Conservation (phyloP, 192 early-diverging fungal genomes). For the Coemansia sp. region DNA sequence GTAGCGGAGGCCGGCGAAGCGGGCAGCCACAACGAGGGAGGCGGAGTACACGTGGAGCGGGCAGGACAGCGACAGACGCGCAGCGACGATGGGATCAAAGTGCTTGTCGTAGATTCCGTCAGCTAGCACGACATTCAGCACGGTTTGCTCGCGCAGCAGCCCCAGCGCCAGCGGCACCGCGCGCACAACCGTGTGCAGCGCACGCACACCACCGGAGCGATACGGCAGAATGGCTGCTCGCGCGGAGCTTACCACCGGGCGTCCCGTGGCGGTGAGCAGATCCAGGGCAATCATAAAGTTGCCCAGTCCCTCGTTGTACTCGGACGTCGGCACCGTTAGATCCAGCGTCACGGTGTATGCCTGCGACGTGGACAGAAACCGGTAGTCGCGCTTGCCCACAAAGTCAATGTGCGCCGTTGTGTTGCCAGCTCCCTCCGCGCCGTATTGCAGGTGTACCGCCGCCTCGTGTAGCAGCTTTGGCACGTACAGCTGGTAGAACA, state of each 20-base stretch:
- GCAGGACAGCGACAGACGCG: constrained; percentile 50
- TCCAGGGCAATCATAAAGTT: constrained; percentile 68
- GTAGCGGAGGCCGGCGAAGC: constrained; percentile 66
- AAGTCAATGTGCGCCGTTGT: constrained; percentile 22
- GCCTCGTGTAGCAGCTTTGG: constrained; percentile 55
- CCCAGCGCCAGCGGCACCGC: constrained; percentile 53
- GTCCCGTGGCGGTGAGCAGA: constrained; percentile 39
- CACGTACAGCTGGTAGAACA: constrained; percentile 62
- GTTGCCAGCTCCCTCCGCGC: not conserved
- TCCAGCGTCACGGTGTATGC: constrained; percentile 58
- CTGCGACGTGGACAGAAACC: constrained; percentile 50
- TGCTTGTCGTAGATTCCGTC: constrained; percentile 53
- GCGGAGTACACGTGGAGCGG: constrained; percentile 56
- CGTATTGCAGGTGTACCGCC: constrained; percentile 57
- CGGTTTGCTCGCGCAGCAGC: constrained; percentile 39
- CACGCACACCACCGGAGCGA: constrained; percentile 11
- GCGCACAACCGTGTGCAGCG: constrained; percentile 11
- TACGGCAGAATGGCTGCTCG: constrained; percentile 53
- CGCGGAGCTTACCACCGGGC: constrained; percentile 20
- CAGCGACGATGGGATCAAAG: constrained; percentile 49
- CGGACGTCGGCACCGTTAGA: constrained; percentile 58
- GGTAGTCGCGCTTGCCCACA: constrained; percentile 33
- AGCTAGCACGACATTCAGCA: constrained; percentile 48
- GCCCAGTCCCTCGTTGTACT: constrained; percentile 54
- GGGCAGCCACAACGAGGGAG: constrained; percentile 48